phyloP scores from a whole-genome alignment of 495 filamentous ascomycete genomes.

The Neurospora pannonica region DNA sequence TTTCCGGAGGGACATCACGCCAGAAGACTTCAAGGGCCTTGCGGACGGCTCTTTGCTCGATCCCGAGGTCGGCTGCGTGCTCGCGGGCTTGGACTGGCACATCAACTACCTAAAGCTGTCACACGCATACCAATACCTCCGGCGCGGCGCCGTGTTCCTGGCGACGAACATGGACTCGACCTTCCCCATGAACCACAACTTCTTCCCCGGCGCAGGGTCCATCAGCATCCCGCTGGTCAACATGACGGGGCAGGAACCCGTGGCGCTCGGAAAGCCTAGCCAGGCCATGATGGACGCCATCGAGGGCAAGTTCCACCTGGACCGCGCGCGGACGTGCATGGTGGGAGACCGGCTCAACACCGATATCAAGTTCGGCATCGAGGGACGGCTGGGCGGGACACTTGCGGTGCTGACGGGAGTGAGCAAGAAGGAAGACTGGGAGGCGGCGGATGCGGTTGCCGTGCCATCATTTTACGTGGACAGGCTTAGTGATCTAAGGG shows the following conservation, averaged over 20 bases:
- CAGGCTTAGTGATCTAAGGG: conserved; percentile 64
- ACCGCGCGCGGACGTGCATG: conserved; percentile 84
- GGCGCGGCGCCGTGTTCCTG: conserved; percentile 75
- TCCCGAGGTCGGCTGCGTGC: conserved; percentile 78
- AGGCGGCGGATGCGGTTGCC: conserved; percentile 47
- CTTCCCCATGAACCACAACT: conserved; percentile 62
- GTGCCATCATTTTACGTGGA: conserved; percentile 75
- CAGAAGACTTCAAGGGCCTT: conserved; percentile 66
- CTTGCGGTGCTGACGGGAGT: conserved; percentile 89
- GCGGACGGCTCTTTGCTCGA: conserved; percentile 71
- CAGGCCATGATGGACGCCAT: conserved; percentile 99
- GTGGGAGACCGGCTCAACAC: conserved; percentile 90
- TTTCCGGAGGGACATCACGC: conserved; percentile 63
- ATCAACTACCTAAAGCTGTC: conserved; percentile 88
- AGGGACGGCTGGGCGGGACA: conserved; percentile 85
- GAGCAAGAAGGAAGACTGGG: conserved; percentile 68
- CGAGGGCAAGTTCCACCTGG: conserved; percentile 87
- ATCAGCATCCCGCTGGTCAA: conserved; percentile 70
- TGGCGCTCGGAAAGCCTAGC: conserved; percentile 84
- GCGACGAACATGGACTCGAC: conserved; percentile 90
- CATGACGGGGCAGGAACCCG: conserved; percentile 60
- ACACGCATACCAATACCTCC: conserved; percentile 75
- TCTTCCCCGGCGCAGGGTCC: conserved; percentile 89
- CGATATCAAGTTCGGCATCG: conserved; percentile 90
- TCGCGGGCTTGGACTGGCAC: conserved; percentile 85